phyloP scores from a whole-genome alignment of 2,329 filamentous ascomycete genomes.

The Aspergillus intermedius region DNA sequence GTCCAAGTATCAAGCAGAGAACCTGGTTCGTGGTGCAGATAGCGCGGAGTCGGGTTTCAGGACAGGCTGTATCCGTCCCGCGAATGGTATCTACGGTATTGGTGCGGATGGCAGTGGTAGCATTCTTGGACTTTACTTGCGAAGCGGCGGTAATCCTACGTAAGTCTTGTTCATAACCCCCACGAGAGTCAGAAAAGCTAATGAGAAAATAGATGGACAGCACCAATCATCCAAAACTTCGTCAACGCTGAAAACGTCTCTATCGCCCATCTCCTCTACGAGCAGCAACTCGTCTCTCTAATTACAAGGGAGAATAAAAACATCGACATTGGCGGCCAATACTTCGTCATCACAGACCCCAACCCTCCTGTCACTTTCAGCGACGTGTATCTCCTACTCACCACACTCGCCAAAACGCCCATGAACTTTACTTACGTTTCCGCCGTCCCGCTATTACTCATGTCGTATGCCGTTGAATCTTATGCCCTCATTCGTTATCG shows the following conservation, averaged over 20 bases:
- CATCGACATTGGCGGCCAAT: constrained; percentile 37
- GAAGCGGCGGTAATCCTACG: constrained; percentile 31
- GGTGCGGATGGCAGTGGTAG: constrained; percentile 34
- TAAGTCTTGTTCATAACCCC: constrained; percentile 7
- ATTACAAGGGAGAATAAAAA: constrained; percentile 9
- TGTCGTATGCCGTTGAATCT: constrained; percentile 26
- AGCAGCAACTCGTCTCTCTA: constrained; percentile 42
- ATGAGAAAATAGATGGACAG: constrained; percentile 33
- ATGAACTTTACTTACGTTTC: constrained; percentile 20
- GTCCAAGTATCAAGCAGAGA: constrained; percentile 49
- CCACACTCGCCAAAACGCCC: constrained; percentile 25
- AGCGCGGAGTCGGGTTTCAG: constrained; percentile 35
- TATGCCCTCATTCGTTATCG: constrained; percentile 24
- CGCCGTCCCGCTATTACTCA: constrained; percentile 21
- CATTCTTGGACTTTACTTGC: constrained; percentile 37
- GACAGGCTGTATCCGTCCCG: constrained; percentile 50
- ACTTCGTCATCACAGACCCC: constrained; percentile 48
- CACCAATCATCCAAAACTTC: constrained; percentile 45
- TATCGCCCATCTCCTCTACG: constrained; percentile 49
- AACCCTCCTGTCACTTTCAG: constrained; percentile 37
- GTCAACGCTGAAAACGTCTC: constrained; percentile 49
- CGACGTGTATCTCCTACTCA: constrained; percentile 26
- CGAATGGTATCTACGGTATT: constrained; percentile 49
- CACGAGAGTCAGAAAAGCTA: neutral
- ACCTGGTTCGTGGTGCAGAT: constrained; percentile 44